Evolutionary conservation across 192 early-diverging fungal species (phyloP), one percentile per base, ranked within the genome.

Genomic region (Coemansia sp.): DNA sequence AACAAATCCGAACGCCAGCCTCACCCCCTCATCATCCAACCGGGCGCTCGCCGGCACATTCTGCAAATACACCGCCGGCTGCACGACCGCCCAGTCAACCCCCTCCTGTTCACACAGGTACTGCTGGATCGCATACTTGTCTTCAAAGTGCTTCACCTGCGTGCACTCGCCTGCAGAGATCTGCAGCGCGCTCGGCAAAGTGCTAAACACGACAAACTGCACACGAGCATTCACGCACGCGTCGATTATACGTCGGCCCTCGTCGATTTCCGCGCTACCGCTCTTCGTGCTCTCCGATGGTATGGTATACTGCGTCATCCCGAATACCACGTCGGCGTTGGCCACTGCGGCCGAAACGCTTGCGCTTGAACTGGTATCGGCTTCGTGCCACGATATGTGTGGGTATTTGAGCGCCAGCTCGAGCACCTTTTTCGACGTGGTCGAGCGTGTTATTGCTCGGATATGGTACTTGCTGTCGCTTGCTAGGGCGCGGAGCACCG

Each of bases 111-210:
- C 24, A n/a, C n/a, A n/a, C 14, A 52, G 10, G 27, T 30, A 55
- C n/a, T 62, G 59, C 25, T 69, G 67, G 49, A 62, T 62, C 42
- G 18, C 28, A 35, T 51, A 43, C 32, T 69, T 69, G 67, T 47
- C 60, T 24, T 69, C 67, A 21, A 62, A 62, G 19, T 62, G 60
- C 14, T 32, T 30, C 16, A 69, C 55, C 12, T 27, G 25, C 12
- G 47, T 58, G 22, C 56, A 51, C 48, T 62, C 29, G 40, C 67
- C 67, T 21, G 49, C 23, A 10, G 54, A 50, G 3, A 62, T 42
- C 4, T 58, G 48, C 3, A 21, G 28, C 19, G 67, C 54, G 19
- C 67, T 69, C 2, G 60, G 60, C 23, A 57, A 14, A 1, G 67
- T 62, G 60, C 67, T 69, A 24, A 69, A 62, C 21, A 69, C 42